Conservation (phyloP, 768 basidiomycete species). For the Rhizopogon vesiculosus region DNA sequence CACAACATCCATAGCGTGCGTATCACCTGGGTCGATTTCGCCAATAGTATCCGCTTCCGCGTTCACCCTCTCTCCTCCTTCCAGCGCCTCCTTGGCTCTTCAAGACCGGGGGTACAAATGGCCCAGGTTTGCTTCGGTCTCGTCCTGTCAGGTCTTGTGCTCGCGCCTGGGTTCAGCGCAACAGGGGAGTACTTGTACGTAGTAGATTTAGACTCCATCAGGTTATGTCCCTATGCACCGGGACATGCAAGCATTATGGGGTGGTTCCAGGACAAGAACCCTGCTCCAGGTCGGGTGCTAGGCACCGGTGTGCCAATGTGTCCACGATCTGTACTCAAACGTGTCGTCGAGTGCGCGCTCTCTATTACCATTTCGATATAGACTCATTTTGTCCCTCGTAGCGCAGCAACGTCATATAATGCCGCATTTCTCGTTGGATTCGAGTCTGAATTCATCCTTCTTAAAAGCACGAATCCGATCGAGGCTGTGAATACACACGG, state of each 20-base stretch:
- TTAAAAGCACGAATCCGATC: slow-evolving; percentile 41
- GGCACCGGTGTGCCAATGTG: slow-evolving; percentile 42
- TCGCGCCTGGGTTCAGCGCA: slow-evolving; percentile 45
- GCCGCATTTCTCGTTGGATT: slow-evolving; percentile 60
- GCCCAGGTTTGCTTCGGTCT: slow-evolving; percentile 46
- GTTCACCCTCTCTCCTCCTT: slow-evolving; percentile 48
- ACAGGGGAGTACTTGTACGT: slow-evolving; percentile 59
- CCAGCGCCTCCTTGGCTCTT: slow-evolving; percentile 40
- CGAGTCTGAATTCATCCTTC: too few species aligned
- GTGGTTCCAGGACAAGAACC: slow-evolving; percentile 58
- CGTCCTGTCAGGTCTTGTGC: slow-evolving; percentile 10
- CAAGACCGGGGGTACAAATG: slow-evolving; percentile 50
- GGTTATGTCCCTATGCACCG: slow-evolving; percentile 50
- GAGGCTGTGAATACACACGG: slow-evolving; percentile 41
- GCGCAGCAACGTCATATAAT: slow-evolving; percentile 29
- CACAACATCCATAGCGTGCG: slow-evolving; percentile 41
- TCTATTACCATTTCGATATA: not conserved
- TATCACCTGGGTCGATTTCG: slow-evolving; percentile 62
- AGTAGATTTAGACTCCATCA: slow-evolving; percentile 50
- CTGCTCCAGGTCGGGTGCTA: slow-evolving; percentile 22
- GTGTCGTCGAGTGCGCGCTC: slow-evolving; percentile 23
- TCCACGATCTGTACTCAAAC: slow-evolving; percentile 50
- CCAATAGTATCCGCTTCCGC: slow-evolving; percentile 55
- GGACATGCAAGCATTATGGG: slow-evolving; percentile 63
- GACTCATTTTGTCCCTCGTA: slow-evolving; percentile 8